These are phyloP conservation scores for Diaporthe capsici DNA, from an alignment of 2,329 filamentous ascomycete genomes.

Conservation along the genomic window DNA sequence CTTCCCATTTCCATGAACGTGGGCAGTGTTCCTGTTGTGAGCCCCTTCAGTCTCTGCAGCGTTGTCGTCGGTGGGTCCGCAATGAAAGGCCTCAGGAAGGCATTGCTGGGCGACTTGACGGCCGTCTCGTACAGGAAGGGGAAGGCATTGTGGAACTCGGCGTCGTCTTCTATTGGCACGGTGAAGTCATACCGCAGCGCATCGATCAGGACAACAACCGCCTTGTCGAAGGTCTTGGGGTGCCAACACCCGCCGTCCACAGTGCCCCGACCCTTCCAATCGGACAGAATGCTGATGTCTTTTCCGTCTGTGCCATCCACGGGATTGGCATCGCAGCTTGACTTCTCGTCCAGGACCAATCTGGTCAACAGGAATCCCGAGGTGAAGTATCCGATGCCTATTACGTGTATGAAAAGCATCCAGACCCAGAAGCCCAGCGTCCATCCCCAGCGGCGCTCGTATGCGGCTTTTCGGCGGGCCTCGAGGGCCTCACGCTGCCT, in stretches of 20 bases:
- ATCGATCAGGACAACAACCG: slow-evolving; percentile 91
- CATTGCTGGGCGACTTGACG: slow-evolving; percentile 79
- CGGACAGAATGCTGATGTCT: slow-evolving; percentile 56
- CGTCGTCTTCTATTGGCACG: slow-evolving; percentile 76
- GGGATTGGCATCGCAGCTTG: slow-evolving; percentile 70
- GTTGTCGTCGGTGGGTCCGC: slow-evolving; percentile 97
- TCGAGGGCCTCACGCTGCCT: slow-evolving; percentile 63
- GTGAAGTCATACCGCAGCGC: slow-evolving; percentile 98
- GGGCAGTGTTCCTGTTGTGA: slow-evolving; percentile 94
- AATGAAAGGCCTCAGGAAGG: slow-evolving; percentile 94
- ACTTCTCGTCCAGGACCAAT: slow-evolving; percentile 82
- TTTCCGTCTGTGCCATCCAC: slow-evolving; percentile 64
- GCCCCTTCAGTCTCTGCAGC: slow-evolving; percentile 89
- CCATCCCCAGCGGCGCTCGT: slow-evolving; percentile 69
- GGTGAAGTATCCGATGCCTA: slow-evolving; percentile 92
- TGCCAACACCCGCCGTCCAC: slow-evolving; percentile 89
- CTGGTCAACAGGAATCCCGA: slow-evolving; percentile 94
- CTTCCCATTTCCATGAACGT: slow-evolving; percentile 95
- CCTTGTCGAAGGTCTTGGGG: slow-evolving; percentile 91
- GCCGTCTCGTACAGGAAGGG: slow-evolving; percentile 90
- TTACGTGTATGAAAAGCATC: slow-evolving; percentile 80
- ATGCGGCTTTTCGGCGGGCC: slow-evolving; percentile 61
- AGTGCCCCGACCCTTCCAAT: slow-evolving; percentile 59
- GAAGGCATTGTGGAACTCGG: slow-evolving; percentile 86
- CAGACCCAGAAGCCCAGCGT: slow-evolving; percentile 77